Percentiles rank a stretch among this genome's conserved stretches.
These are phyloP conservation scores for Calonectria pseudoturangicola DNA, from an alignment of 2,329 filamentous ascomycete genomes.

Conservation along the genomic window DNA sequence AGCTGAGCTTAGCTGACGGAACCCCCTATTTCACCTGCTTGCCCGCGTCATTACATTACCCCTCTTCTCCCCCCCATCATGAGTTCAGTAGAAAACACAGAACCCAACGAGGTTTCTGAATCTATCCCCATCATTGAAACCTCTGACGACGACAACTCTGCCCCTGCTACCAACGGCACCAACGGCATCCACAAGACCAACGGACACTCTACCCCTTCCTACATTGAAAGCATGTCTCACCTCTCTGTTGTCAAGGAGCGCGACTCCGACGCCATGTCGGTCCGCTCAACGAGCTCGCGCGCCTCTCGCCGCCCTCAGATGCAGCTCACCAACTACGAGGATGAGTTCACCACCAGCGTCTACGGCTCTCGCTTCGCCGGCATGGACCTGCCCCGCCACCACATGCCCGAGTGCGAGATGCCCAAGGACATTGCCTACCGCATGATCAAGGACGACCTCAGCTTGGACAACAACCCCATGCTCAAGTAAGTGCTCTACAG, in stretches of 20 bases:
- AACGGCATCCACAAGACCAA: constrained; percentile 51
- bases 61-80: constrained; percentile 49
- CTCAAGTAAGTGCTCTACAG: constrained; percentile 75
- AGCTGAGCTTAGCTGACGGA: constrained; percentile 25
- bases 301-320: constrained; percentile 59
- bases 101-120: constrained; percentile 49
- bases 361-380: constrained; percentile 91
- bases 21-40: constrained; percentile 4
- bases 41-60: constrained; percentile 34
- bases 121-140: constrained; percentile 57
- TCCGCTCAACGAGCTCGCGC: constrained; percentile 52
- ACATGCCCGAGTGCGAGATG: constrained; percentile 95
- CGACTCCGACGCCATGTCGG: constrained; percentile 56
- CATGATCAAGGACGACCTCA: constrained; percentile 97
- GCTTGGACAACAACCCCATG: constrained; percentile 92
- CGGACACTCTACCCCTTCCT: constrained; percentile 52
- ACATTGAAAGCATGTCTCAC: constrained; percentile 68
- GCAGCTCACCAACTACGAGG: constrained; percentile 70
- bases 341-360: constrained; percentile 84
- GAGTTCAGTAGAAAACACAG: constrained; percentile 47
- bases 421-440: constrained; percentile 94
- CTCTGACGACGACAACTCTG: constrained; percentile 55
- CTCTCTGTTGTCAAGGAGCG: constrained; percentile 63
- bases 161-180: constrained; percentile 54
- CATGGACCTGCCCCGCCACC: constrained; percentile 85